A percentile compares a stretch with the other conserved stretches of the same genome.
Conservation (phyloP, 495 filamentous ascomycete genomes). For the Immersiella caudata region DNA sequence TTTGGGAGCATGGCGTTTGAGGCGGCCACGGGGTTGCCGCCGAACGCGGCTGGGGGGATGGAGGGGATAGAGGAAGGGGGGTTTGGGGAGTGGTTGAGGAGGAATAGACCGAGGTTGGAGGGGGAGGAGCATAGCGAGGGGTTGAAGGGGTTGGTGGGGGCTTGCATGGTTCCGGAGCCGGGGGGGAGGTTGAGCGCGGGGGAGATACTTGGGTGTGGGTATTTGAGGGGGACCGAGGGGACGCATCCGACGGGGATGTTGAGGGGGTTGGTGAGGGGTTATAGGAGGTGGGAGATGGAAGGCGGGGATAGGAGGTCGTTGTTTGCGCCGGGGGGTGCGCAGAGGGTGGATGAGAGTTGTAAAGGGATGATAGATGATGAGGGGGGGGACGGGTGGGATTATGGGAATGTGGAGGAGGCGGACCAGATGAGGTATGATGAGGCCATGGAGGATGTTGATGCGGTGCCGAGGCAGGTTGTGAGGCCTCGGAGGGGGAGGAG, state of each 20-base stretch:
- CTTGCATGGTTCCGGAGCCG: constrained; percentile 18
- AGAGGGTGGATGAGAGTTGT: background rate
- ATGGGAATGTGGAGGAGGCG: background rate
- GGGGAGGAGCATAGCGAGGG: background rate
- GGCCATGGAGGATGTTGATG: constrained; percentile 1
- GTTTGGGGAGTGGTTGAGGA: constrained; percentile 9
- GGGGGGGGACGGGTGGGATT: constrained; percentile 7
- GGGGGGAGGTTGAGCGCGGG: background rate
- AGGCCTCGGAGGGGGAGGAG: background rate
- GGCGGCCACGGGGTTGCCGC: constrained; percentile 18
- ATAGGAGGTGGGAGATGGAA: constrained; percentile 14
- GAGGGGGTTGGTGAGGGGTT: constrained; percentile 4
- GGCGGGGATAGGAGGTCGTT: constrained; percentile 15
- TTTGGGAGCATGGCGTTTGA: constrained; percentile 21
- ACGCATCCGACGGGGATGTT: constrained; percentile 11
- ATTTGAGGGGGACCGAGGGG: constrained; percentile 13
- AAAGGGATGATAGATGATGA: background rate
- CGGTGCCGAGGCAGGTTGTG: background rate
- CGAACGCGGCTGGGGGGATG: constrained; percentile 11
- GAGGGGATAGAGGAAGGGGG: background rate
- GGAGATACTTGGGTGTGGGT: constrained; percentile 5
- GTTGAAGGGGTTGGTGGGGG: constrained; percentile 2
- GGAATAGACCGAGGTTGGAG: constrained; percentile 10
- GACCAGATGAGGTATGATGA: background rate
- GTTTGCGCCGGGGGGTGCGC: constrained; percentile 18